Percentiles rank a stretch among this genome's conserved stretches.
phyloP scores from a whole-genome alignment of 202 grass and related monocot species.

The Schoenoplectus triqueter region DNA sequence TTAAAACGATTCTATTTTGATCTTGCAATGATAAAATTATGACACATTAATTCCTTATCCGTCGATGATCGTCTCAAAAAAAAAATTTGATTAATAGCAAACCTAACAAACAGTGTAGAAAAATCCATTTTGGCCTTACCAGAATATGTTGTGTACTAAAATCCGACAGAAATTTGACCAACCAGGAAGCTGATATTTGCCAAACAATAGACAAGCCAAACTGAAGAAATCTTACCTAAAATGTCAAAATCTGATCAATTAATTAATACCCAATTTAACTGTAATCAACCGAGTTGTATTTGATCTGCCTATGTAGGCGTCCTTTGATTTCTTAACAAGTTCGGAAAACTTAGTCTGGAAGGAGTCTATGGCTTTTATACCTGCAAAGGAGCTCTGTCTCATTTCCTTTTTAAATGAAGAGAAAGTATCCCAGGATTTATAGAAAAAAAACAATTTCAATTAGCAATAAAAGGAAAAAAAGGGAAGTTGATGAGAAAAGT shows the following conservation, averaged over 20 bases:
- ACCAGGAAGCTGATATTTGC: background rate
- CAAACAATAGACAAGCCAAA: background rate
- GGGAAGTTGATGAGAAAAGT: background rate
- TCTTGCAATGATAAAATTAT: too few species aligned
- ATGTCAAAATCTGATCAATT: background rate
- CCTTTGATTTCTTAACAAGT: background rate
- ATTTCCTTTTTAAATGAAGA: background rate
- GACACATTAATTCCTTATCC: too few species aligned
- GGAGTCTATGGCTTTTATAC: background rate
- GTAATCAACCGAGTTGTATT: background rate
- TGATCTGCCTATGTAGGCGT: background rate
- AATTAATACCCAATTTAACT: background rate
- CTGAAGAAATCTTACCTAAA: background rate
- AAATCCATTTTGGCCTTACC: too few species aligned
- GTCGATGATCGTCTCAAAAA: too few species aligned
- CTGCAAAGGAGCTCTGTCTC: background rate
- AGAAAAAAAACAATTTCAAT: background rate
- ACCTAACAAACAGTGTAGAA: too few species aligned
- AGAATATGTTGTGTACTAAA: too few species aligned
- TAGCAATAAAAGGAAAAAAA: conserved; percentile 2
- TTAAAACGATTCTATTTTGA: too few species aligned
- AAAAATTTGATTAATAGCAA: too few species aligned
- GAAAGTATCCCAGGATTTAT: background rate
- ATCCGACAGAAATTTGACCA: background rate
- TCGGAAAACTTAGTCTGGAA: background rate